Percentiles rank a stretch among this genome's conserved stretches.
phyloP scores from a whole-genome alignment of 2,329 filamentous ascomycete species.

The Venturia asperata region DNA sequence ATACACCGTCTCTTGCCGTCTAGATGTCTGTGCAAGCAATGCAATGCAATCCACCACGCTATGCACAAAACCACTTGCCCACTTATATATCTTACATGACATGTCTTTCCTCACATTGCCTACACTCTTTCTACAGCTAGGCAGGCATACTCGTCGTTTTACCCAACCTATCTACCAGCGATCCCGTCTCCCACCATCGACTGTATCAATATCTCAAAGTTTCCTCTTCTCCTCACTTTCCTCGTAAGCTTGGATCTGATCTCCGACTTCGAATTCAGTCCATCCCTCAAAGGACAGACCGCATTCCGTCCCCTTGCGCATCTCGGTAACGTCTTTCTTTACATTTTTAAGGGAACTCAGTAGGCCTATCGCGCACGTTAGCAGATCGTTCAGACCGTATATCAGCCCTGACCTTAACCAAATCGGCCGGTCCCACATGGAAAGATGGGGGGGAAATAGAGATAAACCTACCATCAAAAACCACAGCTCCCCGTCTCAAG shows the following conservation, averaged over 20 bases:
- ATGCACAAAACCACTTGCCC: background rate
- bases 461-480: constrained; percentile 10
- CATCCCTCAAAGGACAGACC: constrained; percentile 79
- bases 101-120: too few species aligned
- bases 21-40: background rate
- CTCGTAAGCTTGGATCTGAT: constrained; percentile 83
- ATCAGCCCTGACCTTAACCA: too few species aligned
- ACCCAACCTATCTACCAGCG: background rate
- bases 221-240: constrained; percentile 64
- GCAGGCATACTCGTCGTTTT: too few species aligned
- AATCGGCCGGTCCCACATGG: too few species aligned
- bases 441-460: constrained; percentile 11
- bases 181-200: background rate
- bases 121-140: background rate
- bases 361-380: constrained; percentile 49
- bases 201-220: constrained; percentile 24
- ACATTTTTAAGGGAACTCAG: constrained; percentile 79
- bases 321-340: constrained; percentile 85
- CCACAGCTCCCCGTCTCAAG: constrained; percentile 44
- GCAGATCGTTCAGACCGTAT: background rate
- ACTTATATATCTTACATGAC: background rate
- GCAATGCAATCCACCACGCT: background rate
- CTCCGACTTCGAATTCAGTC: constrained; percentile 69
- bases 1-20: too few species aligned
- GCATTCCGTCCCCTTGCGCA: constrained; percentile 90